Conservation (phyloP, 768 basidiomycete genomes). For the Lenzites betulinus region DNA sequence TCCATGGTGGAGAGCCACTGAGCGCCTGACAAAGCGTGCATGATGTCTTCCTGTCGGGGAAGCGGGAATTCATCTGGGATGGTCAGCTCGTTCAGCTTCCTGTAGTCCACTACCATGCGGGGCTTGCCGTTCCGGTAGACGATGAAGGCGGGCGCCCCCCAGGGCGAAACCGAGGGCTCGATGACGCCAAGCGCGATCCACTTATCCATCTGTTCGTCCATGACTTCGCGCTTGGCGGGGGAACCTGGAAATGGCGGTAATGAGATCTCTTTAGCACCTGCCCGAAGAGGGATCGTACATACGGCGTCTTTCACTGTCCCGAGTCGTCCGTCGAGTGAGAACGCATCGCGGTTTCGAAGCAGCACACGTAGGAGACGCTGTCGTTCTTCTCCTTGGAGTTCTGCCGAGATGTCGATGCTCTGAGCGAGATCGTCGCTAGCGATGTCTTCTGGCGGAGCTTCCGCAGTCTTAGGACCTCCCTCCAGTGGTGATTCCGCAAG, state of each 20-base stretch:
- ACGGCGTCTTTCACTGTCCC: constrained; percentile 18
- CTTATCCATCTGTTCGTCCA: constrained; percentile 24
- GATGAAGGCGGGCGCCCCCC: constrained; percentile 36
- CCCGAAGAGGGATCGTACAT: constrained; percentile 23
- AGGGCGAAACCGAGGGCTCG: constrained; percentile 43
- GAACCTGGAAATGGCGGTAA: constrained; percentile 25
- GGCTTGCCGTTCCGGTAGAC: constrained; percentile 42
- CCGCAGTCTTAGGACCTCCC: constrained; percentile 36
- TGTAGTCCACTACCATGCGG: constrained; percentile 38
- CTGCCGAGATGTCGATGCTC: background rate
- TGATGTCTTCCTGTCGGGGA: constrained; percentile 20
- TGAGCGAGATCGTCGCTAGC: too few relatives aligned
- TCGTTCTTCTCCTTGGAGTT: background rate
- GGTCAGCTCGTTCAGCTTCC: constrained; percentile 31
- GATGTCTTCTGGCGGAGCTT: constrained; percentile 26
- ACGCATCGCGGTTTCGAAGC: constrained; percentile 16
- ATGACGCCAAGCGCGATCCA: constrained; percentile 37
- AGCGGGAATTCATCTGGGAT: constrained; percentile 28
- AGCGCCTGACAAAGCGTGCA: constrained; percentile 31
- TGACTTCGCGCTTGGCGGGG: constrained; percentile 21
- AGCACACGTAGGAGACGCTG: background rate
- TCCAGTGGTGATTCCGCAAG: constrained; percentile 25
- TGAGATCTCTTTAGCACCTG: constrained; percentile 21
- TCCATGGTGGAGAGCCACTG: too few relatives aligned
- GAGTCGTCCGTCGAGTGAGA: constrained; percentile 29